Evolutionary conservation across 441 rosid species (phyloP).

Genomic region (Metrosideros polymorpha): DNA sequence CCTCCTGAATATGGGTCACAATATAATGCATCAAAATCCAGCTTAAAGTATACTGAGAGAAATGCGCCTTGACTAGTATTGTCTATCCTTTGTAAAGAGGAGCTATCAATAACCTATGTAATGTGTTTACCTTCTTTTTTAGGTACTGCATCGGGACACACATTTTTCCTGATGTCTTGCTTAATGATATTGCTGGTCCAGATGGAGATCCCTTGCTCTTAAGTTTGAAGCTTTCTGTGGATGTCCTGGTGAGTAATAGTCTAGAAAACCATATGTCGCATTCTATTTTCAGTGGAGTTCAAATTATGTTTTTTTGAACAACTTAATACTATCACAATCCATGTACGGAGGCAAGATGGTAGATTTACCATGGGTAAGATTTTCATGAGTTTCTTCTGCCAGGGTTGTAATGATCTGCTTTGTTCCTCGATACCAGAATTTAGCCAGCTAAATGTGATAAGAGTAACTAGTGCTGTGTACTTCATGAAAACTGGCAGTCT

Average conservation of each 20-base stretch:
- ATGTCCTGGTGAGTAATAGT: slow-evolving; percentile 74
- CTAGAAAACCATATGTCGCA: background rate
- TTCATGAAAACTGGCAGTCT: background rate
- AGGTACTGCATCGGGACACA: slow-evolving; percentile 86
- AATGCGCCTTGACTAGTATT: background rate
- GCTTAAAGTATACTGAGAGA: background rate
- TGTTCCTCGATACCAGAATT: background rate
- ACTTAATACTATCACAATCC: background rate
- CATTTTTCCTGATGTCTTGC: slow-evolving; percentile 88
- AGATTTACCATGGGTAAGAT: background rate
- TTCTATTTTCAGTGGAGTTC: background rate
- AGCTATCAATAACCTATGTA: background rate
- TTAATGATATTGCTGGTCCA: slow-evolving; percentile 90
- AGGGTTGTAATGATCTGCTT: background rate
- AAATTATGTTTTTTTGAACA: background rate
- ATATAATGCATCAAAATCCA: background rate
- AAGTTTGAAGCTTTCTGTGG: slow-evolving; percentile 92
- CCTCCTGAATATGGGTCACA: background rate
- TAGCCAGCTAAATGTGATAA: background rate
- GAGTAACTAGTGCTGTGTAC: background rate
- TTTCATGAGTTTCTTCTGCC: background rate
- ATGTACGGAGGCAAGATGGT: background rate
- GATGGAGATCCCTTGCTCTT: slow-evolving; percentile 82
- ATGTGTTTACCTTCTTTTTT: slow-evolving; percentile 9
- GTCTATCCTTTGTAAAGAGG: background rate